These are phyloP conservation scores for Quercus tomentella DNA, from an alignment of 331 rosid species.

Conservation along the genomic window DNA sequence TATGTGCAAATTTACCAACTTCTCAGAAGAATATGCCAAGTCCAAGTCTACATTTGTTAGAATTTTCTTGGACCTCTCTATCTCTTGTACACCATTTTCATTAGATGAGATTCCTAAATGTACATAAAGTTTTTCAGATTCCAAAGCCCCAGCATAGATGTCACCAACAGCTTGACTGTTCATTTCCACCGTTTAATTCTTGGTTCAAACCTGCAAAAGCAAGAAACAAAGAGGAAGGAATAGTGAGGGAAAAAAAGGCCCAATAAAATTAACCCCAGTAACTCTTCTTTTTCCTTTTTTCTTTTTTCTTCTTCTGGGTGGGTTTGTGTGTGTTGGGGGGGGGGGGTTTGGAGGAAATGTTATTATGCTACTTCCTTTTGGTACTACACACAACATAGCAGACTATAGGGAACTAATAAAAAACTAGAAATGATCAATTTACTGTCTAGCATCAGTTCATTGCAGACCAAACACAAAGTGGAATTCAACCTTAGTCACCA, in stretches of 20 bases:
- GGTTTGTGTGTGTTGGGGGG: too few species aligned
- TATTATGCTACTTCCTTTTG: neutral
- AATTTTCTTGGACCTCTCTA: constrained; percentile 52
- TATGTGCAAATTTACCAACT: constrained; percentile 67
- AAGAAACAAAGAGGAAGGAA: neutral
- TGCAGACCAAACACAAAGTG: neutral
- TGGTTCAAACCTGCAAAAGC: constrained; percentile 25
- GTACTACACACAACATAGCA: neutral
- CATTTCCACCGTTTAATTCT: constrained; percentile 36
- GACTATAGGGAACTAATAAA: neutral
- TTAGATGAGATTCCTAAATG: constrained; percentile 34
- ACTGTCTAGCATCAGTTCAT: neutral
- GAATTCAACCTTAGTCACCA: neutral
- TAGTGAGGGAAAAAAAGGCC: neutral
- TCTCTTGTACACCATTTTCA: constrained; percentile 43
- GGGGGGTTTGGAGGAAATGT: too few species aligned
- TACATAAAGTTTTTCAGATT: constrained; percentile 27
- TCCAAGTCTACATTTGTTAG: constrained; percentile 68
- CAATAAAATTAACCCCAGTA: neutral
- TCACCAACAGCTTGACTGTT: constrained; percentile 33
- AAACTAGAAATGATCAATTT: neutral
- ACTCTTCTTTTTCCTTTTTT: neutral
- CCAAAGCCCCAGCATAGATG: constrained; percentile 24
- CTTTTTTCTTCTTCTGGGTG: too few species aligned
- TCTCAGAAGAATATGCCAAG: constrained; percentile 81